A percentile compares a stretch with the other conserved stretches of the same genome.
These are phyloP conservation scores for Pseudogymnoascus sp. DNA, from an alignment of 2,329 filamentous ascomycete genomes.

Conservation along the genomic window DNA sequence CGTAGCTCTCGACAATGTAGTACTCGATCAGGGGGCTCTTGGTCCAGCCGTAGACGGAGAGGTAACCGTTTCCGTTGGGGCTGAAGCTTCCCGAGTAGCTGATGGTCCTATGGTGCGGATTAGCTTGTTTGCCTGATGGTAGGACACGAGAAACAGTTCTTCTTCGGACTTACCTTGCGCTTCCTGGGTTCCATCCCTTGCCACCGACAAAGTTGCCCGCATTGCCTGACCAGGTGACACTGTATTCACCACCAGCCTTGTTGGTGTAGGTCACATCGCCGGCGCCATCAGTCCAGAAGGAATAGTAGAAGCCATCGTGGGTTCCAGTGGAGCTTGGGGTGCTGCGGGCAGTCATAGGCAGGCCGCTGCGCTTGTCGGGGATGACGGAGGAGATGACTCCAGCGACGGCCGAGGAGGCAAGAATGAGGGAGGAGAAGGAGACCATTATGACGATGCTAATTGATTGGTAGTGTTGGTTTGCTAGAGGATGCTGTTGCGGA, in stretches of 20 bases:
- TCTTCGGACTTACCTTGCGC: slow-evolving; percentile 15
- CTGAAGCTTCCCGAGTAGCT: slow-evolving; percentile 34
- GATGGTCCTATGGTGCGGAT: slow-evolving; percentile 28
- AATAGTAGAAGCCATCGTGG: slow-evolving; percentile 51
- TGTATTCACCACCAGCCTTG: slow-evolving; percentile 40
- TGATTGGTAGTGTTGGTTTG: not conserved
- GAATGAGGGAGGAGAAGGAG: slow-evolving; percentile 16
- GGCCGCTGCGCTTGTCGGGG: not conserved
- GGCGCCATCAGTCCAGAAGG: slow-evolving; percentile 49
- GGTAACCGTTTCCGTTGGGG: slow-evolving; percentile 38
- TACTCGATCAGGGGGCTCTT: slow-evolving; percentile 45
- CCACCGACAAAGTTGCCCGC: slow-evolving; percentile 39
- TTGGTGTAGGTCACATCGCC: slow-evolving; percentile 46
- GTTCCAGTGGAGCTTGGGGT: slow-evolving; percentile 41
- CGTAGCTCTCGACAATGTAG: slow-evolving; percentile 47
- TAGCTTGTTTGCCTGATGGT: not conserved
- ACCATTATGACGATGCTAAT: slow-evolving; percentile 14
- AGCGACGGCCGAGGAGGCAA: slow-evolving; percentile 11
- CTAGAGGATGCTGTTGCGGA: not conserved
- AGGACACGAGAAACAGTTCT: too few species aligned
- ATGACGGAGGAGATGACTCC: slow-evolving; percentile 11
- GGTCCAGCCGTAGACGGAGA: slow-evolving; percentile 50
- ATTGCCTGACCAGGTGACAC: slow-evolving; percentile 39
- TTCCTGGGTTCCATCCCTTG: slow-evolving; percentile 40
- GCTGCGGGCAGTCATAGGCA: slow-evolving; percentile 14